These are phyloP conservation scores for Sarocladium strictum DNA, from an alignment of 2,329 filamentous ascomycete species.

Conservation along the genomic window DNA sequence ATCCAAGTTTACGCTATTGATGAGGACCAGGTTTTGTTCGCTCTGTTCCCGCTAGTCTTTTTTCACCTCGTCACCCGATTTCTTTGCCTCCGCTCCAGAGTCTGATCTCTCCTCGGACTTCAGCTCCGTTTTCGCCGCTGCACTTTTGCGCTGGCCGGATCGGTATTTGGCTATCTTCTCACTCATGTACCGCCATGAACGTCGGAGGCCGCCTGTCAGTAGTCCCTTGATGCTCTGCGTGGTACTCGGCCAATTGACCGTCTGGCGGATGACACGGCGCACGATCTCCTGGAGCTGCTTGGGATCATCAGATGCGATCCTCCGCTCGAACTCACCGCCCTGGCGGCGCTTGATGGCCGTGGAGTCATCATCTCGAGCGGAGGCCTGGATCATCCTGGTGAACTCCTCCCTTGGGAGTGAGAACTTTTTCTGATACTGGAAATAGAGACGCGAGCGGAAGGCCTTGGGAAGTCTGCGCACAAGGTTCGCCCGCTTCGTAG, in stretches of 20 bases:
- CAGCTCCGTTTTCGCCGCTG: constrained; percentile 18
- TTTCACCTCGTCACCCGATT: neutral
- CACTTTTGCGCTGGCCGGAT: constrained; percentile 31
- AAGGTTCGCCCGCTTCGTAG: constrained; percentile 88
- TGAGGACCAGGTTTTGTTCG: no score
- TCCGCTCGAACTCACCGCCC: constrained; percentile 78
- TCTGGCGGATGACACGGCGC: constrained; percentile 72
- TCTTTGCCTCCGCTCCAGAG: neutral
- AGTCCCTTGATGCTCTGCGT: constrained; percentile 80
- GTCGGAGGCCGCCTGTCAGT: constrained; percentile 67
- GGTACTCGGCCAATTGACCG: constrained; percentile 87
- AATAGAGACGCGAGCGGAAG: constrained; percentile 88
- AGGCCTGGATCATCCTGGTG: constrained; percentile 74
- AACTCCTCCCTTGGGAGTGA: constrained; percentile 80
- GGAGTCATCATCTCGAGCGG: constrained; percentile 59
- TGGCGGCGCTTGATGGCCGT: constrained; percentile 64
- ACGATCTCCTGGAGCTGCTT: constrained; percentile 66
- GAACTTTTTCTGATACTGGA: constrained; percentile 89
- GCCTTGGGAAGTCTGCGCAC: constrained; percentile 80
- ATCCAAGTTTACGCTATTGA: no score
- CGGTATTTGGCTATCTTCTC: constrained; percentile 73
- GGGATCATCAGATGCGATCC: constrained; percentile 67
- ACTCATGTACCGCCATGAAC: constrained; percentile 67
- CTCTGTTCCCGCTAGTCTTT: neutral
- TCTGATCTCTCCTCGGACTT: constrained; percentile 16